Evolutionary conservation across 495 filamentous ascomycete species (phyloP).

Genomic region (Ramalina intermedia): DNA sequence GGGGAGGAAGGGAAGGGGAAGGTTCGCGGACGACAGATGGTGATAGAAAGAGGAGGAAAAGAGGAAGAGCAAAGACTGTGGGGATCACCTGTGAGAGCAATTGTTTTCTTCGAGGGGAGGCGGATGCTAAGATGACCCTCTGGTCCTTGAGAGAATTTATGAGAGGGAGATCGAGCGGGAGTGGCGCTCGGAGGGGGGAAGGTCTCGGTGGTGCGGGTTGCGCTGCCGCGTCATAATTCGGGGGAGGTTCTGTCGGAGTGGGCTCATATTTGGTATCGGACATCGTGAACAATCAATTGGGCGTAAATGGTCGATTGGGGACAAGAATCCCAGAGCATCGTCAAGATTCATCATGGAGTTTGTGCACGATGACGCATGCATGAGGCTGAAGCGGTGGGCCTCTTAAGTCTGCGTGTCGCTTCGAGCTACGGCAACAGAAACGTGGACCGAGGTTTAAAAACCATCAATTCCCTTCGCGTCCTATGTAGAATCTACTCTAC

Average conservation of each 20-base stretch:
- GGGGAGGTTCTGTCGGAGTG: slow-evolving; percentile 15
- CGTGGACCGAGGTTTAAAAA: no score
- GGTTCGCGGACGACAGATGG: no score
- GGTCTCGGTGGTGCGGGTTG: slow-evolving; percentile 3
- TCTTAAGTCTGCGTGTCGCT: not conserved
- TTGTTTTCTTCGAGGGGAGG: slow-evolving; percentile 68
- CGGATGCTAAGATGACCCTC: slow-evolving; percentile 75
- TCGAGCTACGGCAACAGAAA: no score
- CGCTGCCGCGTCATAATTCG: slow-evolving; percentile 16
- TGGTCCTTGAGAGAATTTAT: slow-evolving; percentile 55
- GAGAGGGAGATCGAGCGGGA: slow-evolving; percentile 59
- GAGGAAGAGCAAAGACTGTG: not conserved
- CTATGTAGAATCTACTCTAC: no score
- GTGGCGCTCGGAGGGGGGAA: slow-evolving; percentile 37
- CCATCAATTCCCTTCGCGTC: no score
- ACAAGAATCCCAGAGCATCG: no score
- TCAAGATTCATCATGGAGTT: no score
- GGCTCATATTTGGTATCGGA: slow-evolving; percentile 11
- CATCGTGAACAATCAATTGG: not conserved
- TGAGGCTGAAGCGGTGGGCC: no score
- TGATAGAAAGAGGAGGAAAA: not conserved
- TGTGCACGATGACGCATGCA: no score
- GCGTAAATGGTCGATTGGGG: no score
- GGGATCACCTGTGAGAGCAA: slow-evolving; percentile 49
- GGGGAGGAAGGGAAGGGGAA: no score